Conservation (phyloP, 805 yeast species). For the Scheffersomyces coipomensis region DNA sequence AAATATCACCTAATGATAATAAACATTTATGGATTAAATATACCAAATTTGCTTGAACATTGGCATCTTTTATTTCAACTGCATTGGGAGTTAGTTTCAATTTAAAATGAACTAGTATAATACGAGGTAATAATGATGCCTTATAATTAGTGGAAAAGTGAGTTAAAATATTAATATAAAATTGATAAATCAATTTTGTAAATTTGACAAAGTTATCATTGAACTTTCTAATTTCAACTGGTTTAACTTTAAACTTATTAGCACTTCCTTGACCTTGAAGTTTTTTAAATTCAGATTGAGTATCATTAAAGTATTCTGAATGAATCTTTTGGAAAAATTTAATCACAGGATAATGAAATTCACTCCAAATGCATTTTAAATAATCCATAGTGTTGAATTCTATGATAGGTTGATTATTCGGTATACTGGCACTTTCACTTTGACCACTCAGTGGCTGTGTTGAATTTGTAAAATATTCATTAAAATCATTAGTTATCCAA, state of each 20-base stretch:
- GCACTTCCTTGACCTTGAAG: constrained; percentile 9
- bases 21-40: constrained; percentile 49
- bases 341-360: constrained; percentile 63
- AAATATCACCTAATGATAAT: constrained; percentile 55
- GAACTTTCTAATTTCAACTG: constrained; percentile 58
- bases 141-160: constrained; percentile 35
- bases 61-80: constrained; percentile 8
- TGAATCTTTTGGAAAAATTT: constrained; percentile 51
- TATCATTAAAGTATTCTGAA: constrained; percentile 18
- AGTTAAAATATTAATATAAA: constrained; percentile 45
- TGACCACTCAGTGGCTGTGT: not conserved
- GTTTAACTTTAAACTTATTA: constrained; percentile 22
- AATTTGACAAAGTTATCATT: constrained; percentile 52
- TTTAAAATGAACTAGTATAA: constrained; percentile 24
- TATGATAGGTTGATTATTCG: not conserved
- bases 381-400: constrained; percentile 35
- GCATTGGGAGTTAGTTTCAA: constrained; percentile 16
- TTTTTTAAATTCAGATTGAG: constrained; percentile 15
- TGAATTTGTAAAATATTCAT: constrained; percentile 22
- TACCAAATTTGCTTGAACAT: constrained; percentile 29
- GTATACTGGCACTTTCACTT: constrained; percentile 13
- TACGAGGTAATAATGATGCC: constrained; percentile 34
- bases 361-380: constrained; percentile 54
- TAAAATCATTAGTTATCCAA: constrained; percentile 38
- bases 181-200: constrained; percentile 44